A percentile compares a stretch with the other conserved stretches of the same genome.
Evolutionary conservation across 768 basidiomycete species (phyloP).

Genomic region (Mycena rosella): DNA sequence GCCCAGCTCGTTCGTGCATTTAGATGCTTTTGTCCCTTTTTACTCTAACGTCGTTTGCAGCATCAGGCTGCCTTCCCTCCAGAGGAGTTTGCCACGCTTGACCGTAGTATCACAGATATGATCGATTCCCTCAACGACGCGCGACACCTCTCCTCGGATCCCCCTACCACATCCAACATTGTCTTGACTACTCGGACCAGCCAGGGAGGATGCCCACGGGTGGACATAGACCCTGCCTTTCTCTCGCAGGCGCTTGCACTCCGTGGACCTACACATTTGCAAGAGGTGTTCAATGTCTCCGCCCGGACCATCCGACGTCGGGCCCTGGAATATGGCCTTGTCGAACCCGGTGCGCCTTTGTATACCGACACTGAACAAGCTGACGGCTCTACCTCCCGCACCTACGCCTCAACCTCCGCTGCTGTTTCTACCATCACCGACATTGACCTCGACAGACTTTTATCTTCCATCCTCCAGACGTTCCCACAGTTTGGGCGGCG

Average conservation of each 20-base stretch:
- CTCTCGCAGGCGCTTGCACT: constrained; percentile 37
- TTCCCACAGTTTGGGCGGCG: constrained; percentile 44
- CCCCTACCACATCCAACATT: background rate
- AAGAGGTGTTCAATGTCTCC: background rate
- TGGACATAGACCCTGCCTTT: constrained; percentile 41
- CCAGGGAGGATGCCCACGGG: constrained; percentile 37
- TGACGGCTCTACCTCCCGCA: background rate
- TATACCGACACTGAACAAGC: background rate
- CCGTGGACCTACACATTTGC: constrained; percentile 32
- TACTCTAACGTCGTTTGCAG: too few relatives aligned
- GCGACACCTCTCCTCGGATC: constrained; percentile 3
- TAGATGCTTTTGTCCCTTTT: too few relatives aligned
- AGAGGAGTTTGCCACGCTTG: too few relatives aligned
- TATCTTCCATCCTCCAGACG: constrained; percentile 34
- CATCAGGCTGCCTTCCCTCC: too few relatives aligned
- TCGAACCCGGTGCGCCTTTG: background rate
- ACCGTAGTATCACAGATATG: too few relatives aligned
- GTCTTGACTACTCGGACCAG: background rate
- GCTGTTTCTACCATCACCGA: background rate
- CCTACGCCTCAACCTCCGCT: background rate
- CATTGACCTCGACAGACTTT: constrained; percentile 35
- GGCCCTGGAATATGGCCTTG: background rate
- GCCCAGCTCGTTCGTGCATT: too few relatives aligned
- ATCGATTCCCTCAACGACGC: too few relatives aligned
- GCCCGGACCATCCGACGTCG: background rate